Percentiles rank a stretch among this genome's conserved stretches.
Evolutionary conservation across 2,329 filamentous ascomycete genomes (phyloP).

Genomic region (Botrytis deweyae): DNA sequence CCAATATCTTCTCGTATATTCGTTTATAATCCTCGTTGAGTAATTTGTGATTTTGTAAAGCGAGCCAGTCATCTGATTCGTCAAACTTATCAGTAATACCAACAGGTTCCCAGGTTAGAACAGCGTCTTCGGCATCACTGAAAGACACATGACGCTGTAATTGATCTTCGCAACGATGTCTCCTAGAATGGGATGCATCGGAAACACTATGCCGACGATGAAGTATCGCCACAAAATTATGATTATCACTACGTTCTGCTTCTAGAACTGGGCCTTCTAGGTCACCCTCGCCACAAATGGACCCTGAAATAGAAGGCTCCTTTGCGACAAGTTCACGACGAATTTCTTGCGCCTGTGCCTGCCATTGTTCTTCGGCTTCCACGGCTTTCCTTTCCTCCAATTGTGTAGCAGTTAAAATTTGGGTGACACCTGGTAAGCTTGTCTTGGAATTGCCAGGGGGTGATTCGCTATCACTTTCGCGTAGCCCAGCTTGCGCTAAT

Average conservation of each 20-base stretch:
- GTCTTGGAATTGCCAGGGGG: conserved; percentile 23
- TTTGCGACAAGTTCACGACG: conserved; percentile 46
- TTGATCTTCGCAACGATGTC: conserved; percentile 53
- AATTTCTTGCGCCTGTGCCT: conserved; percentile 44
- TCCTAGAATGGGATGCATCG: conserved; percentile 38
- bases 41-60: conserved; percentile 41
- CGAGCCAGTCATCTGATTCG: conserved; percentile 35
- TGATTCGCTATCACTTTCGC: conserved; percentile 24
- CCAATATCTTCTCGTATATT: conserved; percentile 53
- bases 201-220: conserved; percentile 62
- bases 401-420: conserved; percentile 20
- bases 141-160: conserved; percentile 76
- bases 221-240: conserved; percentile 50
- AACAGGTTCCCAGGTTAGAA: conserved; percentile 64
- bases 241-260: conserved; percentile 46
- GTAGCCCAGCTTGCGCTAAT: conserved; percentile 17
- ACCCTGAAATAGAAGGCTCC: conserved; percentile 57
- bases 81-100: conserved; percentile 43
- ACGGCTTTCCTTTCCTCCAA: conserved; percentile 27
- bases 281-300: conserved; percentile 58
- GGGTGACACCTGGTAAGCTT: conserved; percentile 17
- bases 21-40: conserved; percentile 54
- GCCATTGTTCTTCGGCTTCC: conserved; percentile 36
- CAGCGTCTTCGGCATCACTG: conserved; percentile 70
- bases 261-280: conserved; percentile 54